Percentiles rank a stretch among this genome's conserved stretches.
Evolutionary conservation across 805 yeast genomes (phyloP).

Genomic region (Groenewaldozyma salmanticensis): DNA sequence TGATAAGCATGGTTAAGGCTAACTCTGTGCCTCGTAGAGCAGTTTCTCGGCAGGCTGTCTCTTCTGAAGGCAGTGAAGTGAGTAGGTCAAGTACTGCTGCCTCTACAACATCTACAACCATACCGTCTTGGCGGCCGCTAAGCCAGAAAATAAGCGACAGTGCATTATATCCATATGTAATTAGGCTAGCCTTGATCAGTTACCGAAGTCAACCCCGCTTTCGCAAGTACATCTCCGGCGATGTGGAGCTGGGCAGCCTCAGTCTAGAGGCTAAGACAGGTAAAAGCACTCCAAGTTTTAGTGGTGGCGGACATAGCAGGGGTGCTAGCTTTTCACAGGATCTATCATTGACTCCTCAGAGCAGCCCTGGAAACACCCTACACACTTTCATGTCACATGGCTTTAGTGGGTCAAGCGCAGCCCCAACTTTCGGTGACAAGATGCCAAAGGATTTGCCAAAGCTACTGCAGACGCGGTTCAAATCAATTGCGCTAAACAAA

Average conservation of each 20-base stretch:
- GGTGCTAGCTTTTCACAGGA: slow-evolving; percentile 3
- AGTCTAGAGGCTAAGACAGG: neutral
- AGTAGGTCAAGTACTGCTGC: too few relatives aligned
- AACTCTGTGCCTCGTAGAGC: slow-evolving; percentile 5
- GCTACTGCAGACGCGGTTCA: slow-evolving; percentile 27
- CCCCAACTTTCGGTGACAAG: slow-evolving; percentile 20
- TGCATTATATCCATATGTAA: slow-evolving; percentile 38
- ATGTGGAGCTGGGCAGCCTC: neutral
- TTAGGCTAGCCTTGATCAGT: slow-evolving; percentile 48
- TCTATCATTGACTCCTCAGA: slow-evolving; percentile 2
- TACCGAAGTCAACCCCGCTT: slow-evolving; percentile 59
- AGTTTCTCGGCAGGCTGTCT: slow-evolving; percentile 2
- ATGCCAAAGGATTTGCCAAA: slow-evolving; percentile 24
- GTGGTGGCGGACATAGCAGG: slow-evolving; percentile 6
- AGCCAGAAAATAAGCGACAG: slow-evolving; percentile 13
- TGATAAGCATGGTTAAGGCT: too few relatives aligned
- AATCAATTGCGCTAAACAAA: slow-evolving; percentile 21
- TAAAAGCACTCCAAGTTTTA: slow-evolving; percentile 4
- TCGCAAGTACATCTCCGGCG: slow-evolving; percentile 23
- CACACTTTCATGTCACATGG: neutral
- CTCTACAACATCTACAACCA: too few relatives aligned
- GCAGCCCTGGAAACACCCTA: slow-evolving; percentile 1
- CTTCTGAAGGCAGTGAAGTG: neutral
- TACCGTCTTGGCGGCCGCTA: slow-evolving; percentile 13
- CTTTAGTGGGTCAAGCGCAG: slow-evolving; percentile 4